A percentile compares a stretch with the other conserved stretches of the same genome.
Evolutionary conservation across 139 green algal species (phyloP).

Genomic region (Chlorella sp.): DNA sequence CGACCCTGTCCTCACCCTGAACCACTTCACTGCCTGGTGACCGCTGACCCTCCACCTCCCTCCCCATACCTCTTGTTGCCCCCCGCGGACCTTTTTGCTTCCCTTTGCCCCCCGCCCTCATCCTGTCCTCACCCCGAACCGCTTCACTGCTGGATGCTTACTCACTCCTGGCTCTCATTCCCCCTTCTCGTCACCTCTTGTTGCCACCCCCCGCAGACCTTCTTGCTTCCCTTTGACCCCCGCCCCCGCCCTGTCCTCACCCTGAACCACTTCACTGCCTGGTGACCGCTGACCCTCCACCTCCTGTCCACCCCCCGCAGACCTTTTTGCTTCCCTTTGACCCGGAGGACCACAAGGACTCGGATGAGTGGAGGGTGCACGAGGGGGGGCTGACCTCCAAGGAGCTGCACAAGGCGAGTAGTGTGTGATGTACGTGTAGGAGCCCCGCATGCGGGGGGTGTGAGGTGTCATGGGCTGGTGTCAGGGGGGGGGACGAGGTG

Average conservation of each 20-base stretch:
- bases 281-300: background rate
- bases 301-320: constrained; percentile 4
- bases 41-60: no score
- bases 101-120: no score
- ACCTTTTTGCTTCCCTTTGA: constrained; percentile 53
- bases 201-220: no score
- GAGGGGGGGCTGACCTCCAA: constrained; percentile 7
- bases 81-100: no score
- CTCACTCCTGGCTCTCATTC: no score
- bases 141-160: no score
- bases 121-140: background rate
- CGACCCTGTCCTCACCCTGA: no score
- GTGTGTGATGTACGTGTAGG: background rate
- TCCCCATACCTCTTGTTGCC: no score
- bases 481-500: background rate
- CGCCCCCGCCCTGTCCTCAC: background rate
- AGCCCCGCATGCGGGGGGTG: background rate
- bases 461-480: background rate
- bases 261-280: background rate
- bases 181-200: no score
- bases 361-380: constrained; percentile 43
- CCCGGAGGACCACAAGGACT: constrained; percentile 48
- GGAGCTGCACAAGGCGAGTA: constrained; percentile 31
- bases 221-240: no score
- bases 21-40: no score